Evolutionary conservation across 2,329 filamentous ascomycete genomes (phyloP).

Genomic region (Fusarium floridanum): DNA sequence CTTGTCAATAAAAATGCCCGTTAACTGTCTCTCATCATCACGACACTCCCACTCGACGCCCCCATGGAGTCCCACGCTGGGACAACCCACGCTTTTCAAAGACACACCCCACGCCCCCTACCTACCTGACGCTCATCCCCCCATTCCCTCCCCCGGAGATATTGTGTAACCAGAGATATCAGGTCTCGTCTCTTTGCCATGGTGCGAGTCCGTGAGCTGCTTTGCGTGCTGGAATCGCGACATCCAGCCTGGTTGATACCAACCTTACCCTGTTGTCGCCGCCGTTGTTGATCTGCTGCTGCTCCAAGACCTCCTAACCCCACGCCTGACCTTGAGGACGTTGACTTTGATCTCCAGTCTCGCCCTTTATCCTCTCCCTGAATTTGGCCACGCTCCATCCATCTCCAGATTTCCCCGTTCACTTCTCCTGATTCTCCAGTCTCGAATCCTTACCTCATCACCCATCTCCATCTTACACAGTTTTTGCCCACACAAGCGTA

Average conservation of each 20-base stretch:
- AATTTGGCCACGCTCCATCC: background rate
- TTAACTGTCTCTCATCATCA: slow-evolving; percentile 21
- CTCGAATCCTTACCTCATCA: background rate
- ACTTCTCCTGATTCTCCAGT: slow-evolving; percentile 7
- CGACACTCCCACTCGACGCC: slow-evolving; percentile 30
- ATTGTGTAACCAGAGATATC: slow-evolving; percentile 17
- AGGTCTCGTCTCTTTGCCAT: slow-evolving; percentile 12
- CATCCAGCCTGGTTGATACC: slow-evolving; percentile 23
- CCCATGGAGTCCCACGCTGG: slow-evolving; percentile 28
- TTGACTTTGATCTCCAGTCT: background rate
- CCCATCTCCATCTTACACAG: background rate
- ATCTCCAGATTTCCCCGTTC: background rate
- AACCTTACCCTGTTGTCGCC: slow-evolving; percentile 11
- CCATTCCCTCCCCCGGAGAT: slow-evolving; percentile 24
- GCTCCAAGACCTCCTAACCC: slow-evolving; percentile 11
- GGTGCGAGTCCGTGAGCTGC: slow-evolving; percentile 18
- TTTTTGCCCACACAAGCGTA: background rate
- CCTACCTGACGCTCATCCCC: slow-evolving; percentile 8
- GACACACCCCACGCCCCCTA: slow-evolving; percentile 41
- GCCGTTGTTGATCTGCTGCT: background rate
- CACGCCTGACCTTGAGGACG: slow-evolving; percentile 16
- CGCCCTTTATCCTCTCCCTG: slow-evolving; percentile 1
- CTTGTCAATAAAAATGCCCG: slow-evolving; percentile 11
- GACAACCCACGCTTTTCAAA: slow-evolving; percentile 39
- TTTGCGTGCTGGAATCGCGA: slow-evolving; percentile 13